Percentiles rank a stretch among this genome's conserved stretches.
Evolutionary conservation across 2,329 filamentous ascomycete species (phyloP).

Genomic region (Lasiodiplodia citricola): DNA sequence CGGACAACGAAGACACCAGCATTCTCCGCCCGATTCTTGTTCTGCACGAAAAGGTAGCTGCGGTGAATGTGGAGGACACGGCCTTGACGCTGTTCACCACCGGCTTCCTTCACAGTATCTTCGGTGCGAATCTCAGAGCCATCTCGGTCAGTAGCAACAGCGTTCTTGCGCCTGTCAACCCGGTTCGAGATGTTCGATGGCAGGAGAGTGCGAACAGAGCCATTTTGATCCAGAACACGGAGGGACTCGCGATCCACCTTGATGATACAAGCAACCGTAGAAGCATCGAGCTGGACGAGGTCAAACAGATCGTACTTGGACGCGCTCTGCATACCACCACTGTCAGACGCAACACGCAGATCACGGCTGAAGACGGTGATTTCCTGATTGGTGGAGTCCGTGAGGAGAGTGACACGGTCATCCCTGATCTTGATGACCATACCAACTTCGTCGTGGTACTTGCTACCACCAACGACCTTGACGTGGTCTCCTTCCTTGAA

Average conservation of each 20-base stretch:
- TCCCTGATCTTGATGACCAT: slow-evolving; percentile 95
- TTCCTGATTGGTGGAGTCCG: slow-evolving; percentile 89
- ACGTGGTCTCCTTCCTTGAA: slow-evolving; percentile 96
- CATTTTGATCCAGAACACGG: slow-evolving; percentile 88
- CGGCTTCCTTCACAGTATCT: slow-evolving; percentile 89
- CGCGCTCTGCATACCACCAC: slow-evolving; percentile 81
- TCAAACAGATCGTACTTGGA: slow-evolving; percentile 92
- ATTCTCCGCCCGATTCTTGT: slow-evolving; percentile 82
- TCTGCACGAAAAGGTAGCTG: slow-evolving; percentile 89
- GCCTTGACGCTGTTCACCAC: slow-evolving; percentile 83
- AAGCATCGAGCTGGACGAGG: slow-evolving; percentile 88
- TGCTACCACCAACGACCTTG: slow-evolving; percentile 96
- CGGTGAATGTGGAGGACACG: slow-evolving; percentile 94
- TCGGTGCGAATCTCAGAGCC: slow-evolving; percentile 91
- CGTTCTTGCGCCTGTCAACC: slow-evolving; percentile 78
- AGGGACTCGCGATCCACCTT: slow-evolving; percentile 95
- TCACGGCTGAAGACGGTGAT: slow-evolving; percentile 99
- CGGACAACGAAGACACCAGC: slow-evolving; percentile 88
- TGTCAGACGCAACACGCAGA: slow-evolving; percentile 88
- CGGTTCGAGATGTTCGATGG: slow-evolving; percentile 93
- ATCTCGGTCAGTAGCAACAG: slow-evolving; percentile 89
- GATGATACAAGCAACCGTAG: slow-evolving; percentile 90
- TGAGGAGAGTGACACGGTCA: slow-evolving; percentile 89
- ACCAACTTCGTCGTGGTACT: slow-evolving; percentile 92
- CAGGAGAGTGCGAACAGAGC: slow-evolving; percentile 78